phyloP scores from a whole-genome alignment of 2,329 filamentous ascomycete genomes.

The Hypoxylon sp. region DNA sequence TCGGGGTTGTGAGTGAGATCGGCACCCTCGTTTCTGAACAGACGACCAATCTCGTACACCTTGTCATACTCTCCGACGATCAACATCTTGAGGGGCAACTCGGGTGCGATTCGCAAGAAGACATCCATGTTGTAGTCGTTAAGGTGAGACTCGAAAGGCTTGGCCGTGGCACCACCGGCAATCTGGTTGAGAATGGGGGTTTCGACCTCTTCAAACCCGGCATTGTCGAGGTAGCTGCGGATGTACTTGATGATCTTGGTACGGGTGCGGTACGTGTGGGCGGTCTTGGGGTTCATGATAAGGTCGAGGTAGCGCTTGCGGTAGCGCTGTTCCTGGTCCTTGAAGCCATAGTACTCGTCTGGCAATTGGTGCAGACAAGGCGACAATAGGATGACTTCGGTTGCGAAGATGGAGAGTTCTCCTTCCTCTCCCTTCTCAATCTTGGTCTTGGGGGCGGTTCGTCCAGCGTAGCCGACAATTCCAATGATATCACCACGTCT shows the following conservation, averaged over 20 bases:
- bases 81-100: constrained; percentile 96
- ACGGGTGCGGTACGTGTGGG: constrained; percentile 86
- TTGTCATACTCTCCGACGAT: constrained; percentile 94
- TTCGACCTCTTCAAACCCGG: constrained; percentile 93
- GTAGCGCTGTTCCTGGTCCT: constrained; percentile 93
- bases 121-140: constrained; percentile 96
- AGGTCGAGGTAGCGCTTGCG: constrained; percentile 95
- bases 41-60: constrained; percentile 95
- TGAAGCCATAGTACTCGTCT: constrained; percentile 92
- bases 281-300: constrained; percentile 93
- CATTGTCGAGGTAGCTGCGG: constrained; percentile 87
- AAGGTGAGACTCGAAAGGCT: constrained; percentile 95
- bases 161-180: constrained; percentile 94
- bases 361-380: constrained; percentile 94
- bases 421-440: constrained; percentile 83
- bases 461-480: constrained; percentile 84
- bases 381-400: constrained; percentile 85
- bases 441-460: constrained; percentile 92
- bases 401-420: constrained; percentile 94
- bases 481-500: constrained; percentile 95
- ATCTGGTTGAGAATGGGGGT: constrained; percentile 98
- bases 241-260: constrained; percentile 92
- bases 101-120: constrained; percentile 94
- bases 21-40: constrained; percentile 94
- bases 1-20: constrained; percentile 98